Evolutionary conservation across 2,329 filamentous ascomycete species (phyloP).

Genomic region (Teratosphaeria epicoccoides): DNA sequence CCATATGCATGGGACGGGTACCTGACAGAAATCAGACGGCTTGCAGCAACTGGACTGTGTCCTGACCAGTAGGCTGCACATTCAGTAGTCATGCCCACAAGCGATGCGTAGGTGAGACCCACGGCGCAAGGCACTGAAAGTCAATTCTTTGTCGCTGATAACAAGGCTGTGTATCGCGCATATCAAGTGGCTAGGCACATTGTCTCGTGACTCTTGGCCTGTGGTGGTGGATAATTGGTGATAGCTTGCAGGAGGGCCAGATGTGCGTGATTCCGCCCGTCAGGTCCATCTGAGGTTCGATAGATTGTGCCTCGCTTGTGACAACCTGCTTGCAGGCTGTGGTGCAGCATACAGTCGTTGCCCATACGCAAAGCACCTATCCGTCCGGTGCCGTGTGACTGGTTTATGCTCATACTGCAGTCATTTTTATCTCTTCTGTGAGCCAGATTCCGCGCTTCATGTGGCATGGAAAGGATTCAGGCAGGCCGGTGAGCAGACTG

Average conservation of each 20-base stretch:
- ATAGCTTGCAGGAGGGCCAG: not conserved
- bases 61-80: not conserved
- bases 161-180: not conserved
- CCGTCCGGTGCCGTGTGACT: not conserved
- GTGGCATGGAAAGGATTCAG: not conserved
- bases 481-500: not conserved
- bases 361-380: not conserved
- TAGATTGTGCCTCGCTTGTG: not conserved
- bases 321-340: not conserved
- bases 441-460: not conserved
- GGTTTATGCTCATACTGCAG: not conserved
- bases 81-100: not conserved
- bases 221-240: not conserved
- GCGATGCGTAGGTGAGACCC: not conserved
- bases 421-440: not conserved
- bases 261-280: not conserved
- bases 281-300: not conserved
- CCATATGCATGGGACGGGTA: not conserved
- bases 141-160: not conserved
- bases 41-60: not conserved
- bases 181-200: not conserved
- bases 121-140: not conserved
- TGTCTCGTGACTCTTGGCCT: not conserved
- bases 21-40: not conserved
- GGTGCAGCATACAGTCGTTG: not conserved